Conservation (phyloP, 2,329 filamentous ascomycete species). For the Claviceps humidiphila region DNA sequence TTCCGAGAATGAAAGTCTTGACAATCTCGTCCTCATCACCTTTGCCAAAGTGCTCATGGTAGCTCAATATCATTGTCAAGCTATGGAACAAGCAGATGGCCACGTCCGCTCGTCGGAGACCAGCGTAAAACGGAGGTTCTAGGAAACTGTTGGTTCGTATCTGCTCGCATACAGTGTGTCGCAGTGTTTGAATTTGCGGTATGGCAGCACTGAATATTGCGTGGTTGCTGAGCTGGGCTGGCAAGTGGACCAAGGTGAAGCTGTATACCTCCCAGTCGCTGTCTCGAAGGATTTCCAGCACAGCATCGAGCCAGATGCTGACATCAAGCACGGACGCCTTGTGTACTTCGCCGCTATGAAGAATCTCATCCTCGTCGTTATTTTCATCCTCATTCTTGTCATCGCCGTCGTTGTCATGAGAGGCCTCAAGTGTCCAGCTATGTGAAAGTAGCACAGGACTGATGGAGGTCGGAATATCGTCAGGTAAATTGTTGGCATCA, state of each 20-base stretch:
- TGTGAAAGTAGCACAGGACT: constrained; percentile 38
- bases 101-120: constrained; percentile 76
- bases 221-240: constrained; percentile 81
- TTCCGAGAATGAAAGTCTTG: constrained; percentile 71
- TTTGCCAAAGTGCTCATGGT: constrained; percentile 73
- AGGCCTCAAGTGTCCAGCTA: constrained; percentile 1
- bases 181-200: constrained; percentile 60
- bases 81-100: constrained; percentile 80
- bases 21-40: constrained; percentile 83
- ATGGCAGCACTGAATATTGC: constrained; percentile 66
- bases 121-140: constrained; percentile 67
- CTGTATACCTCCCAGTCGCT: constrained; percentile 88
- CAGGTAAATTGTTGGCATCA: constrained; percentile 42
- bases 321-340: constrained; percentile 36
- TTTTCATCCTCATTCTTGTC: neutral
- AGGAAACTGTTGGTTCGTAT: constrained; percentile 64
- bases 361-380: constrained; percentile 8
- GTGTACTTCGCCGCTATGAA: constrained; percentile 22
- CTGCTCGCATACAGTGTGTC: constrained; percentile 68
- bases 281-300: constrained; percentile 60
- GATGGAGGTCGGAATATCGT: constrained; percentile 28
- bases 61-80: constrained; percentile 78
- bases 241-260: constrained; percentile 74
- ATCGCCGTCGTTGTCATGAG: neutral
- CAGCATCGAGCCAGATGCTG: constrained; percentile 60